Base-by-base conservation (phyloP, 2,329 filamentous ascomycete species). In the Pseudogymnoascus sp. region DNA sequence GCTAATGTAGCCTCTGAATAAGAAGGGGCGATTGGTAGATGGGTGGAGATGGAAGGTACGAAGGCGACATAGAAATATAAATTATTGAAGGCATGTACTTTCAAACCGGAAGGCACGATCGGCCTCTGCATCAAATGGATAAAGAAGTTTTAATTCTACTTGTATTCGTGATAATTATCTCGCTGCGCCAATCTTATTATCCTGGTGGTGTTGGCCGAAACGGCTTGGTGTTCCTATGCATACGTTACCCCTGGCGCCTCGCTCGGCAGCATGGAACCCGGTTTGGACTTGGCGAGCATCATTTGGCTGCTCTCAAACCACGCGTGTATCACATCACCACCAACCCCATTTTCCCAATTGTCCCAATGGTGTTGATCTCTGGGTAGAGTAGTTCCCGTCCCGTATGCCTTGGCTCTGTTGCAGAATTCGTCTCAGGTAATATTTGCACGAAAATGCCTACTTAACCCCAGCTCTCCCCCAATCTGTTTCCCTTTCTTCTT, bases 261-360 rank as follows among this genome's bases (percentile, higher is more conserved):
- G 28, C 43, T 32, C 47, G 28, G 47, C 47, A 32, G 4, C 16
- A 9, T 32, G 25, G 28, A 12, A 54, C 47, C 25, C 9, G 47
- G 47, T 50, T 54, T 54, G 25, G 28, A 54, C 47, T 54, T 54
- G 47, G 47, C 47, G n/a, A 32, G 47, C 47, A 12, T 54, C 47
- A 54, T 54, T 32, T 54, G 14, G n/a, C 11, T 32, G 47, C 28
- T 54, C 28, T 54, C 47, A 54, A 54, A 54, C 47, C 47, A 32
- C 28, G n/a, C 47, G n/a, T 54, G 47, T 54, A 54, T 54, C 47
- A 54, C 47, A 54, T 54, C 47, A 54, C 47, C 47, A 54, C n/a
- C 47, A 25, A n/a, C 16, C 47, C 28, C 18, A 54, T 12, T 54
- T 32, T 54, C 28, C 25, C 3, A 54, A 18, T 54, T 54, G n/a